Percentiles rank a stretch among this genome's conserved stretches.
These are phyloP conservation scores for Vanrija humicola DNA, from an alignment of 1,284 basidiomycete genomes.

Conservation along the genomic window DNA sequence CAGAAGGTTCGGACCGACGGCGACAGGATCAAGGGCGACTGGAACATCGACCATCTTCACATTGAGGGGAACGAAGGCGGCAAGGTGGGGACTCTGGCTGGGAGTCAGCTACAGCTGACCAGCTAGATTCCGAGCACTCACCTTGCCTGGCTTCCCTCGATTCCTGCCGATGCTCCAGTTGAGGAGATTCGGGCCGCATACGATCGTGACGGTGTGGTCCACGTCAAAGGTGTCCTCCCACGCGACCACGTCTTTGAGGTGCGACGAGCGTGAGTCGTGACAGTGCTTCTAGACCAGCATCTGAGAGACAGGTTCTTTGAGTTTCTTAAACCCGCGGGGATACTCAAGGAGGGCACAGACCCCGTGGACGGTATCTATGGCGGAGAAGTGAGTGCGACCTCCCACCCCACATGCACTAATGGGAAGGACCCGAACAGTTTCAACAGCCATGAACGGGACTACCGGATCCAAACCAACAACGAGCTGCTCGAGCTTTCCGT, in stretches of 20 bases:
- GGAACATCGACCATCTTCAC: neutral
- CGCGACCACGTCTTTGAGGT: slow-evolving; percentile 5
- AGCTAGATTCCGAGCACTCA: slow-evolving; percentile 10
- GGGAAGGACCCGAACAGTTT: neutral
- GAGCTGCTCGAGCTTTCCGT: slow-evolving; percentile 6
- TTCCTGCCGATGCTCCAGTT: slow-evolving; percentile 11
- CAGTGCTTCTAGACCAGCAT: neutral
- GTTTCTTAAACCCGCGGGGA: slow-evolving; percentile 4
- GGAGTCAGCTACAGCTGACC: neutral
- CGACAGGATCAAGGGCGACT: too few species aligned
- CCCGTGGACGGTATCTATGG: slow-evolving; percentile 14
- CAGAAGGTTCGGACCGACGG: too few species aligned
- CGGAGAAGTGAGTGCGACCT: slow-evolving; percentile 1
- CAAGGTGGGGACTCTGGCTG: neutral
- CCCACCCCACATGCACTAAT: neutral
- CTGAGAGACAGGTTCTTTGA: slow-evolving; percentile 9
- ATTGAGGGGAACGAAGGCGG: slow-evolving; percentile 19
- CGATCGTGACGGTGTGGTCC: slow-evolving; percentile 17
- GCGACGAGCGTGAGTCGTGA: slow-evolving; percentile 2
- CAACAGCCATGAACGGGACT: neutral
- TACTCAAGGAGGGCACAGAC: slow-evolving; percentile 9
- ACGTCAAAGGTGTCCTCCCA: slow-evolving; percentile 10
- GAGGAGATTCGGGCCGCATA: slow-evolving; percentile 12
- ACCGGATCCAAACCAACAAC: slow-evolving; percentile 8
- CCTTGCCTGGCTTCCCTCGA: slow-evolving; percentile 12